These are phyloP conservation scores for Elaphomyces granulatus DNA, from an alignment of 495 filamentous ascomycete genomes.

Conservation along the genomic window DNA sequence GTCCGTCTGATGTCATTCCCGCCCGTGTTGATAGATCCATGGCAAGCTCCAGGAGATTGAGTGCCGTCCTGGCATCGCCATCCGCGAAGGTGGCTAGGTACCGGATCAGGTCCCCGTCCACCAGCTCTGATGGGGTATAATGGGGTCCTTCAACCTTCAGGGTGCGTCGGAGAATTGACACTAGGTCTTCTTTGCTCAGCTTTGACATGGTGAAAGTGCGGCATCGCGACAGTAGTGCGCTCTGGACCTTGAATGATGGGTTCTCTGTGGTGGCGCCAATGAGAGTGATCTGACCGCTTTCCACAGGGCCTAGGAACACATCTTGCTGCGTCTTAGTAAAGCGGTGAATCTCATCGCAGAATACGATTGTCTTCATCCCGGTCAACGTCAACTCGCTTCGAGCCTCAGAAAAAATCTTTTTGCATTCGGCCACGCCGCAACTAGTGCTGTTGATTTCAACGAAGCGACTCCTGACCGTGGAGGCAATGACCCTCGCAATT, in stretches of 20 bases:
- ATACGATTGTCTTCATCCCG: slow-evolving; percentile 85
- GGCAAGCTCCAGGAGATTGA: slow-evolving; percentile 84
- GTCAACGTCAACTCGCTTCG: slow-evolving; percentile 68
- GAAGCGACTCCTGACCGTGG: slow-evolving; percentile 64
- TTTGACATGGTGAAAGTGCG: slow-evolving; percentile 75
- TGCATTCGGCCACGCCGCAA: slow-evolving; percentile 81
- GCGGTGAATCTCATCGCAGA: slow-evolving; percentile 94
- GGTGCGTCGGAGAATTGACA: slow-evolving; percentile 59
- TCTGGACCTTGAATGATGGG: slow-evolving; percentile 86
- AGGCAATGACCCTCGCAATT: slow-evolving; percentile 86
- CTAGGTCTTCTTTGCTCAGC: slow-evolving; percentile 55
- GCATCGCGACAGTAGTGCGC: slow-evolving; percentile 76
- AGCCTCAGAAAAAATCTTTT: slow-evolving; percentile 83
- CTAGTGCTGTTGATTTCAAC: slow-evolving; percentile 94
- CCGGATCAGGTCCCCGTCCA: slow-evolving; percentile 60
- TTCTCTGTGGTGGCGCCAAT: slow-evolving; percentile 97
- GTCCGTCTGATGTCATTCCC: slow-evolving; percentile 42
- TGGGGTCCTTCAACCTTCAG: slow-evolving; percentile 43
- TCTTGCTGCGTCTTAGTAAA: slow-evolving; percentile 93
- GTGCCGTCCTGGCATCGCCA: slow-evolving; percentile 80
- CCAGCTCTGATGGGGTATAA: slow-evolving; percentile 42
- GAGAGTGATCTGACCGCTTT: slow-evolving; percentile 77
- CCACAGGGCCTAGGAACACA: slow-evolving; percentile 86
- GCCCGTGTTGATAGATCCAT: slow-evolving; percentile 46
- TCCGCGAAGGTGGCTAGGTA: slow-evolving; percentile 80